Base-by-base conservation (phyloP, 805 yeast genomes). In the Barnettozyma siamensis region DNA sequence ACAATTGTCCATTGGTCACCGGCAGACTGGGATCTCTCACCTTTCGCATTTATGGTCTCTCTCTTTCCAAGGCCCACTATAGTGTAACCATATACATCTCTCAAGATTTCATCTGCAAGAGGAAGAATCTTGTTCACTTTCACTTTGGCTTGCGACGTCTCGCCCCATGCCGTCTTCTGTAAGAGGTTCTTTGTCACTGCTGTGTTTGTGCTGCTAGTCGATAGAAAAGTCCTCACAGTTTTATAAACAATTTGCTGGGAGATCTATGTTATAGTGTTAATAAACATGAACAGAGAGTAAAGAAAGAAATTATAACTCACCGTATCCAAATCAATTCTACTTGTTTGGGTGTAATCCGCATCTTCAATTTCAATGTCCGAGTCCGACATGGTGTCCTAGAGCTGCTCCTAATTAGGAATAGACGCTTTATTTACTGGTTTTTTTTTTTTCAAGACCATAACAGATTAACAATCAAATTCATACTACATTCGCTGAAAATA, bases 1-100 rank as follows among this genome's bases (percentile, higher is more conserved):
- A 50, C 40, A 4, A 57, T 29, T 2, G 43, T 36, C 49, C 52
- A 57, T 9, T 47, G 49, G 15, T 44, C 45, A 2, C 37, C 29
- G 27, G 39, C 33, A 2, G 49, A 32, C 1, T 40, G 37, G n/a
- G 27, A 37, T 21, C 37, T 45, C 17, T 20, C 29, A 9, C 53
- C 54, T 16, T 43, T 38, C 5, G 42, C 9, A 9, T 33, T 38
- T 2, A 27, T 20, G 1, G 35, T 42, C 26, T 44, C 47, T 35
- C 50, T 54, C 8, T 30, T 31, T 1, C 50, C 50, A 5, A 54
- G 36, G n/a, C 28, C 44, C 12, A 28, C 21, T 10, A 43, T 39
- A n/a, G 27, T 28, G 9, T 41, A 41, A 4, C 49, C 50, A 21
- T 35, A 45, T 4, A 19, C 24, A n/a, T 36, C 43, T 13, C 12